Evolutionary conservation across 2,329 filamentous ascomycete genomes (phyloP), one percentile per base, ranked within the genome.

Genomic region (Knufia fluminis): DNA sequence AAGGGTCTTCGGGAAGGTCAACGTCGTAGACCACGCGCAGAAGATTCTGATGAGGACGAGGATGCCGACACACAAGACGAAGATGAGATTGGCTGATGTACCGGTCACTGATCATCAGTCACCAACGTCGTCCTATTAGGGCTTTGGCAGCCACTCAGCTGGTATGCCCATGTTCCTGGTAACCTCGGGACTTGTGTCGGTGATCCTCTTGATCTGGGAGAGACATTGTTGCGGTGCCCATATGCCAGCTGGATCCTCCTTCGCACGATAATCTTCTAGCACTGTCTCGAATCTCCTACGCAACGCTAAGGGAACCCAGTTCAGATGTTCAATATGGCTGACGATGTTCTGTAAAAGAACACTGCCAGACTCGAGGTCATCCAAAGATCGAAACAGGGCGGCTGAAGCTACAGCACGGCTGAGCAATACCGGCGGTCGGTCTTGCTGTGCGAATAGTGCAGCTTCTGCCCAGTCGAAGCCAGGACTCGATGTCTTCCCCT

Each of bases 1-100:
- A 59, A 59, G 40, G 58, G 58, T 19, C 49, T 51, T 14, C 46
- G 57, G 40, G 57, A 59, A 38, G 53, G 56, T n/a, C 47, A 54
- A 38, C 51, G 53, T 43, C 50, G 53, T 28, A 50, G 49, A 28
- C 51, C 43, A 28, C 46, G 45, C 4, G 35, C 24, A 14, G 31
- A 3, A n/a, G 39, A 19, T 16, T 56, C 51, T 31, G 51, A 45
- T 19, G 50, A 50, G n/a, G 53, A 52, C n/a, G 54, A 52, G 9
- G 33, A 31, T 31, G 28, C 33, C n/a, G 33, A 36, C 16, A 4
- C 9, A 4, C 33, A 17, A 24, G 39, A 54, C 35, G 49, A 46
- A 17, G 41, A 49, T 40, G 47, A 49, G 1, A 39, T 26, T 16
- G 50, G 49, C n/a, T 28, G 31, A 39, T 19, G 17, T 19, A 12